A percentile compares a stretch with the other conserved stretches of the same genome.
These are phyloP conservation scores for Sinapis alba DNA, from an alignment of 441 rosid species.

Conservation along the genomic window DNA sequence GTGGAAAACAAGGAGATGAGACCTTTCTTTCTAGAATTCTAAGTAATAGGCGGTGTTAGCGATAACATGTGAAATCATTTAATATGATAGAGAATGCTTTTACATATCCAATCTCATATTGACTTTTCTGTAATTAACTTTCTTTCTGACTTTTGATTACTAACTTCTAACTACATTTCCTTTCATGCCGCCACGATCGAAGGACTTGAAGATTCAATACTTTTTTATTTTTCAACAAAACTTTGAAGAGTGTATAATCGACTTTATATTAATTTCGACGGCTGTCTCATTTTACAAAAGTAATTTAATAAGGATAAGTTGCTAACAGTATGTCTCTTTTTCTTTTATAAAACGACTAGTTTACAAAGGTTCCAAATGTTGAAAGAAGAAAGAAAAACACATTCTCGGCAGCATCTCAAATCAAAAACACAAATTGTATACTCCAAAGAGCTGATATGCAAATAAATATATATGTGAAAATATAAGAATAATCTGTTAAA, in stretches of 20 bases:
- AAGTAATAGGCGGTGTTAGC: neutral
- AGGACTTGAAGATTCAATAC: slow-evolving; percentile 3
- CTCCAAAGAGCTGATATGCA: neutral
- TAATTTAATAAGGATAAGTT: too few species aligned
- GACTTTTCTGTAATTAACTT: slow-evolving; percentile 22
- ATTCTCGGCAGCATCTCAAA: neutral
- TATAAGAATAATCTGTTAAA: neutral
- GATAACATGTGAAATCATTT: slow-evolving; percentile 29
- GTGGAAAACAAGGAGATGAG: neutral
- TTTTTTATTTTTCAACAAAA: neutral
- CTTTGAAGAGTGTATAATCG: too few species aligned
- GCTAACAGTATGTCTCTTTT: neutral
- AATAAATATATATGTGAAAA: slow-evolving; percentile 3
- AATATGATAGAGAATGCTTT: slow-evolving; percentile 20
- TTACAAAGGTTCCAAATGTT: too few species aligned
- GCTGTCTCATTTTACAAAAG: too few species aligned
- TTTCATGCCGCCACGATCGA: slow-evolving; percentile 37
- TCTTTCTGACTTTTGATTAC: slow-evolving; percentile 31
- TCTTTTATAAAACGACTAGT: too few species aligned
- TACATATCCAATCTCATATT: slow-evolving; percentile 30
- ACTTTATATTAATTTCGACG: too few species aligned
- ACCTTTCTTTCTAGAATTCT: neutral
- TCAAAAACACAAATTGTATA: too few species aligned
- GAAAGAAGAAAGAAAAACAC: too few species aligned
- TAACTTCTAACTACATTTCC: slow-evolving; percentile 38